phyloP scores from a whole-genome alignment of 495 filamentous ascomycete species.

The Talaromyces liani region DNA sequence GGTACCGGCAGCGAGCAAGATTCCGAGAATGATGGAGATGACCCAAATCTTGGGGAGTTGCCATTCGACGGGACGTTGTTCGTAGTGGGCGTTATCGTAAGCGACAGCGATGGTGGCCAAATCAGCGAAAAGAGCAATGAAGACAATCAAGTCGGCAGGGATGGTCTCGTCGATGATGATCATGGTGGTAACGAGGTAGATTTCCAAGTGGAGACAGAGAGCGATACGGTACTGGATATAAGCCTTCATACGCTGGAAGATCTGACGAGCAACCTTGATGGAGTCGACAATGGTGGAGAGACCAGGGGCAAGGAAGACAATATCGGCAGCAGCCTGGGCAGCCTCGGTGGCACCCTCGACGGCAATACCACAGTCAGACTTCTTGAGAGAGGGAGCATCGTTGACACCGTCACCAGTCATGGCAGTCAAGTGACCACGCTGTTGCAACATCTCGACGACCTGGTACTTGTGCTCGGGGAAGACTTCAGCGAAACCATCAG shows the following conservation, averaged over 20 bases:
- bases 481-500: constrained; percentile 70
- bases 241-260: constrained; percentile 79
- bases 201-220: constrained; percentile 67
- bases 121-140: constrained; percentile 72
- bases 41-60: constrained; percentile 74
- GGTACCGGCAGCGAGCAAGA: constrained; percentile 57
- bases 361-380: constrained; percentile 69
- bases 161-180: constrained; percentile 71
- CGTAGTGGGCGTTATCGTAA: constrained; percentile 71
- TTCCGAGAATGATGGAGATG: constrained; percentile 60
- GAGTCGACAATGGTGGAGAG: constrained; percentile 68
- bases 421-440: constrained; percentile 66
- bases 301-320: constrained; percentile 73
- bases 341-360: constrained; percentile 73
- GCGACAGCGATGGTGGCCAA: constrained; percentile 69
- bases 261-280: constrained; percentile 72
- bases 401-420: constrained; percentile 75
- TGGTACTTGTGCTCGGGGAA: constrained; percentile 76
- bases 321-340: constrained; percentile 70
- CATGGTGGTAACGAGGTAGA: constrained; percentile 73
- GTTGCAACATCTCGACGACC: constrained; percentile 70
- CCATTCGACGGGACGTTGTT: constrained; percentile 66
- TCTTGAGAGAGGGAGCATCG: constrained; percentile 66
- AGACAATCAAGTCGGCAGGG: constrained; percentile 60
- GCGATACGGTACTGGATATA: constrained; percentile 79